These are phyloP conservation scores for Ogataea naganishii DNA, from an alignment of 805 yeast species.

Conservation along the genomic window DNA sequence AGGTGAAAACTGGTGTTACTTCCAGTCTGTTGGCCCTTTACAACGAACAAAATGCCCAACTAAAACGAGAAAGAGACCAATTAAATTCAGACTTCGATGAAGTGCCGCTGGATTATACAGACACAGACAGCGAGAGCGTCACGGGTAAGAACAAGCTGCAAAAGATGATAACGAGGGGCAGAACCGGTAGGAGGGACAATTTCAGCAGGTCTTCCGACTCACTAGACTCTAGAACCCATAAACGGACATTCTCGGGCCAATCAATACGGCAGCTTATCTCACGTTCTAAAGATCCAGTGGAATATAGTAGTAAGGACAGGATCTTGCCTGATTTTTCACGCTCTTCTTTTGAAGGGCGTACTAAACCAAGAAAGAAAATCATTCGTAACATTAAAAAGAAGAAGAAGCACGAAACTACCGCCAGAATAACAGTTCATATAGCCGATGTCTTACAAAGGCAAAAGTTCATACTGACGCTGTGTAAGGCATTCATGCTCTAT, in stretches of 20 bases:
- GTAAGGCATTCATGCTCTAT: slow-evolving; percentile 83
- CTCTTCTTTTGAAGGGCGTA: slow-evolving; percentile 36
- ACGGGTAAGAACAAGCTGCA: too few species aligned
- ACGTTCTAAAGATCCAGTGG: slow-evolving; percentile 1
- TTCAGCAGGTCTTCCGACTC: too few species aligned
- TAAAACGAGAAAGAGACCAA: too few species aligned
- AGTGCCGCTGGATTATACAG: too few species aligned
- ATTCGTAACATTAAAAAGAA: slow-evolving; percentile 17
- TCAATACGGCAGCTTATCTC: slow-evolving; percentile 1
- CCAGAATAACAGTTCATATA: slow-evolving; percentile 86
- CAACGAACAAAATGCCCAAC: too few species aligned
- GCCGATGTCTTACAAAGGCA: slow-evolving; percentile 85
- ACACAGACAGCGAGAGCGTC: too few species aligned
- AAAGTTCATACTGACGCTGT: slow-evolving; percentile 73
- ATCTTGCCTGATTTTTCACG: slow-evolving; percentile 20
- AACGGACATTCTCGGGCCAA: slow-evolving; percentile 1
- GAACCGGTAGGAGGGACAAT: too few species aligned
- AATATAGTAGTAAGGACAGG: slow-evolving; percentile 2
- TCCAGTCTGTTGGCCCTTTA: slow-evolving; percentile 70
- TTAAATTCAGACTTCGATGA: too few species aligned
- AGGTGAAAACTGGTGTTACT: slow-evolving; percentile 79
- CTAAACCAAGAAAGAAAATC: slow-evolving; percentile 18
- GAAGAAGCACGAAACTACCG: slow-evolving; percentile 33
- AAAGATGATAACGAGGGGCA: too few species aligned
- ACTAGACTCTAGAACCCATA: not conserved